Base-by-base conservation (phyloP, 306 rosid genomes). In the Glycine tomentella region DNA sequence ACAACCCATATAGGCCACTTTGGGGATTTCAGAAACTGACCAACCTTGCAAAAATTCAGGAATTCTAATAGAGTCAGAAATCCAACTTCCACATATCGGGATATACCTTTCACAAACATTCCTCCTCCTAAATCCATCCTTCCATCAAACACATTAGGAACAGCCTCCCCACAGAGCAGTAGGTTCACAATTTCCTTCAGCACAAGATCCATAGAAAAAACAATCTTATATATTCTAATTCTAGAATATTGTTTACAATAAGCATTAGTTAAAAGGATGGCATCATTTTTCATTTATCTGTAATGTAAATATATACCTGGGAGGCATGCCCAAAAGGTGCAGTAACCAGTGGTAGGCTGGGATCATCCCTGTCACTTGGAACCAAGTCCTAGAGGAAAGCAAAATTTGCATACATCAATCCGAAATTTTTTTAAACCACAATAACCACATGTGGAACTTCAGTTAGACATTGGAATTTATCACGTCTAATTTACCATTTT, bases 301-400 rank as follows among this genome's bases (percentile, higher is more conserved):
- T 53, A 20, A 33, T 61, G 5, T 14, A 64, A 2, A 45, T 13
- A 13, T 45, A 79, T 82, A 95, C 99, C 99, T 93, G 99, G 67
- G 99, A 95, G 64, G 99, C 99, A 84, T 95, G 99, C 67, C 99
- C 98, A 87, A 93, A 95, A 81, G 99, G 99, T 85, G 99, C 98
- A 81, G 99, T 95, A 74, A 95, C 99, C 72, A 95, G 88, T 57
- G 98, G 98, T 33, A 90, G 90, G 89, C 91, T 90, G 44, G 99
- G 99, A 87, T 95, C 99, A 85, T 95, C 99, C 88, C 98, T 86
- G 83, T 95, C 99, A 33, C 92, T 89, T 83, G 93, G 99, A 81
- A 95, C 90, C 81, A 84, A 81, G 75, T 95, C 97, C 98, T 95
- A 56, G 71, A 74, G 31, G 67, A 78, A 63, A 71, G 58, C 20